These are phyloP conservation scores for Kwoniella dejecticola DNA, from an alignment of 768 basidiomycete species.

Conservation along the genomic window DNA sequence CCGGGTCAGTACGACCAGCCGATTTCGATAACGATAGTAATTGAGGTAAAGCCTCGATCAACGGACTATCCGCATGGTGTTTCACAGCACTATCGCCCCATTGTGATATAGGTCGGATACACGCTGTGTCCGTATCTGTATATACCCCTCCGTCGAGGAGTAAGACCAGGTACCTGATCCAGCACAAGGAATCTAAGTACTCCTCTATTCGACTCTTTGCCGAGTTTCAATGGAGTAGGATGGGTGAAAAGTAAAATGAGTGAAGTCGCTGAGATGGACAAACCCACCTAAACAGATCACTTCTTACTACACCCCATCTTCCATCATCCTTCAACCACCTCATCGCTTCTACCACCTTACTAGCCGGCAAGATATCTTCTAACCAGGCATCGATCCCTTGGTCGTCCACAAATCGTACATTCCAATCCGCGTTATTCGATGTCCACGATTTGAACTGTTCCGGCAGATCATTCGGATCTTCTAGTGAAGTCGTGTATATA, in stretches of 20 bases:
- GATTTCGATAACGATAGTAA: neutral
- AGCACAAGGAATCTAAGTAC: neutral
- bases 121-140: constrained; percentile 45
- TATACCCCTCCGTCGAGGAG: constrained; percentile 44
- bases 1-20: no score
- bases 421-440: constrained; percentile 26
- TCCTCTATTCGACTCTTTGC: no score
- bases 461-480: constrained; percentile 12
- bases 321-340: constrained; percentile 7
- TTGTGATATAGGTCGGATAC: constrained; percentile 26
- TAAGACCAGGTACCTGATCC: constrained; percentile 35
- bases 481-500: constrained; percentile 36
- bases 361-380: neutral
- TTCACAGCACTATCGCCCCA: constrained; percentile 26
- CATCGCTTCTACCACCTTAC: constrained; percentile 23
- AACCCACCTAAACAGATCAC: constrained; percentile 27
- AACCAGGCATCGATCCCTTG: constrained; percentile 32
- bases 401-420: constrained; percentile 23
- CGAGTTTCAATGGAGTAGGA: neutral
- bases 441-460: constrained; percentile 37
- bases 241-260: neutral
- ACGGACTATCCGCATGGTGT: constrained; percentile 1
- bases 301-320: constrained; percentile 25
- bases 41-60: constrained; percentile 21
- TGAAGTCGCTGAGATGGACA: neutral